phyloP scores from a whole-genome alignment of 805 yeast species.

The Nakazawaea siamensis region DNA sequence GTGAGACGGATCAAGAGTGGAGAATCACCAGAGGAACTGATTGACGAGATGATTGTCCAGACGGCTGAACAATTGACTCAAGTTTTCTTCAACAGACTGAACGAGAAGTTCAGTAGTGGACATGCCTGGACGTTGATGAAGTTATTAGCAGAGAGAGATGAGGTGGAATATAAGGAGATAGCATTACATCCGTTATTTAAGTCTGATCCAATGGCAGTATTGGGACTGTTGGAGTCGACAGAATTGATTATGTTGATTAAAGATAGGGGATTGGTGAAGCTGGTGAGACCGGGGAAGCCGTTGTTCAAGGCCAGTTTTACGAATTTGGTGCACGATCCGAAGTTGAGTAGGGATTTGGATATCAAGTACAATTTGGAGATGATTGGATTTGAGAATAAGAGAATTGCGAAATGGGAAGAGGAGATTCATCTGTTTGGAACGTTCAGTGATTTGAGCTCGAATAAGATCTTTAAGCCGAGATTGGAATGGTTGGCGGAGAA shows the following conservation, averaged over 20 bases:
- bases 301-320: constrained; percentile 73
- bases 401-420: constrained; percentile 58
- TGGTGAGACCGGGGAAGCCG: constrained; percentile 77
- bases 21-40: constrained; percentile 70
- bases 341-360: constrained; percentile 54
- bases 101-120: constrained; percentile 49
- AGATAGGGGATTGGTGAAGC: constrained; percentile 65
- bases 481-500: constrained; percentile 60
- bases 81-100: constrained; percentile 44
- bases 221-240: constrained; percentile 67
- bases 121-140: constrained; percentile 87
- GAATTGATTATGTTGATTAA: constrained; percentile 69
- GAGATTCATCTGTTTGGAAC: constrained; percentile 57
- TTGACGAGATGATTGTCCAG: constrained; percentile 72
- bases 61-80: constrained; percentile 86
- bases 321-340: constrained; percentile 49
- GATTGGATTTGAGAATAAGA: constrained; percentile 50
- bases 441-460: constrained; percentile 27
- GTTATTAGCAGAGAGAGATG: constrained; percentile 40
- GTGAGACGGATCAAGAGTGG: constrained; percentile 85
- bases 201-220: constrained; percentile 42
- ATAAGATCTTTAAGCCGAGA: constrained; percentile 51
- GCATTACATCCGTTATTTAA: constrained; percentile 53
- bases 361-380: constrained; percentile 46
- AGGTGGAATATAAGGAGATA: constrained; percentile 41